Conservation (phyloP, 106 monocot species). For the Ottelia alismoides region DNA sequence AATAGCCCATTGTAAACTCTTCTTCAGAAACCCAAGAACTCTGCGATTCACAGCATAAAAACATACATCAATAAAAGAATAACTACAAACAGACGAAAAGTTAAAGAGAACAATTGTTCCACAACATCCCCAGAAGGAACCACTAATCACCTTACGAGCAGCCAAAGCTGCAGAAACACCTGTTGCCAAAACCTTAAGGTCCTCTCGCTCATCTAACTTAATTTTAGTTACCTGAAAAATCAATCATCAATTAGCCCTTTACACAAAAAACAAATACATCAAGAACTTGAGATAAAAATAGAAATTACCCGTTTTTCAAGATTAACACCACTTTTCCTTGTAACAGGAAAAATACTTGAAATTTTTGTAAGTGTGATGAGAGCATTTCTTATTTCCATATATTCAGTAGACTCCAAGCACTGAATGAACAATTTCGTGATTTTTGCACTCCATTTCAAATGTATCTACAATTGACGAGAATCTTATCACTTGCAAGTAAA, state of each 20-base stretch:
- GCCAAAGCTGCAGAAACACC: conserved; percentile 95
- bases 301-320: conserved; percentile 80
- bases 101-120: too few species aligned
- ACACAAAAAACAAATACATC: too few species aligned
- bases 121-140: too few species aligned
- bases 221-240: conserved; percentile 68
- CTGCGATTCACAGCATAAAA: conserved; percentile 45
- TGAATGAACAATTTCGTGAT: conserved; percentile 75
- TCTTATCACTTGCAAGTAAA: too few species aligned
- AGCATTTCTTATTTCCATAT: conserved; percentile 92
- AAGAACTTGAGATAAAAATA: conserved; percentile 1
- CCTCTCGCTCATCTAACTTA: conserved; percentile 90
- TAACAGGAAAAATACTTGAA: conserved; percentile 90
- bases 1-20: conserved; percentile 83
- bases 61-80: too few species aligned
- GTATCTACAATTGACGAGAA: conserved; percentile 60
- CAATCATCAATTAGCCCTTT: too few species aligned
- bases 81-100: too few species aligned
- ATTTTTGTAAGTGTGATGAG: conserved; percentile 92
- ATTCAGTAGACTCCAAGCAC: conserved; percentile 89
- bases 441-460: conserved; percentile 80
- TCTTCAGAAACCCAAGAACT: conserved; percentile 93
- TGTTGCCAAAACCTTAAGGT: conserved; percentile 92
- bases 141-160: conserved; percentile 73
- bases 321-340: conserved; percentile 76